Base-by-base conservation (phyloP, 371 early-diverging fungal genomes). In the Mucor saturninus region DNA sequence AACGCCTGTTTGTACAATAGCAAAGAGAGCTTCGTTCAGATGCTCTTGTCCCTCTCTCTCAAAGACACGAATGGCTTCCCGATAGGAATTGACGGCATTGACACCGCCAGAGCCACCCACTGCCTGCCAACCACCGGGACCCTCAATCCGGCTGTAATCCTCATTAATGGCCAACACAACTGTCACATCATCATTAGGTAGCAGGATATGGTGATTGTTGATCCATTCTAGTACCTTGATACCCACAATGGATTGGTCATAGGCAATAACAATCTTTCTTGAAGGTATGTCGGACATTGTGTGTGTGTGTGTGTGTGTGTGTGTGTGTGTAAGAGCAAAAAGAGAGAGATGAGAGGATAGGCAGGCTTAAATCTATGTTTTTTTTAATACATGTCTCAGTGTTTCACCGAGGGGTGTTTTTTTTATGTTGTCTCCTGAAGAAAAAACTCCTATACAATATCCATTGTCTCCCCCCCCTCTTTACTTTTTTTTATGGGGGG, bases 151-250 rank as follows among this genome's bases (percentile, higher is more conserved):
- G 21, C 43, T 40, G 21, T 55, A 32, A 15, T 69, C 67, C 51
- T 70, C 71, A 29, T 62, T 58, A 2, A 70, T 49, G 11, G 52
- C 62, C n/a, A 53, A 49, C 5, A 32, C 63, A n/a, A 70, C 49
- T 0, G 31, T 32, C 15, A 70, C 45, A n/a, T 57, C 45, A 54
- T 70, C 71, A 26, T 43, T 48, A 7, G 67, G 62, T 14, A 54
- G 49, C 3, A 70, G 54, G 5, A 66, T 32, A 31, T 38, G 26
- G 32, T 70, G 71, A 9, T 55, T 28, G 28, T 61, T 52, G 5
- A 60, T 59, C 71, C 71, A 70, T 11, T 62, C 61, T 0, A 70
- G 37, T 5, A 56, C 57, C 10, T 70, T 40, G 5, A 56, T 46
- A 6, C 67, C 45, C 6, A 37, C 48, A 14, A 53, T 26, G 13